phyloP scores from a whole-genome alignment of 768 basidiomycete species.

The Boletus tomentosulus region DNA sequence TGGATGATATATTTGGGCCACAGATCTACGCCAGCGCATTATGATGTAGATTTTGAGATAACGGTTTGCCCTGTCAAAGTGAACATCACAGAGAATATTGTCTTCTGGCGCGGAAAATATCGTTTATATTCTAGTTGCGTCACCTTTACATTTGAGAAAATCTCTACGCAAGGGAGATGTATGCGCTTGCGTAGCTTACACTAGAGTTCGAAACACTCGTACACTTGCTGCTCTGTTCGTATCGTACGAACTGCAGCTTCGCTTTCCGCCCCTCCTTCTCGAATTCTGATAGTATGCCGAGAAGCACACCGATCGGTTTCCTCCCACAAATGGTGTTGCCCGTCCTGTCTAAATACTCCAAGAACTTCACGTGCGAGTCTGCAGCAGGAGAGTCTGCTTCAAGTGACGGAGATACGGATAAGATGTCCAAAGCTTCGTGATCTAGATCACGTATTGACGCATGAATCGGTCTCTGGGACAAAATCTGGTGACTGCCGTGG shows the following conservation, averaged over 20 bases:
- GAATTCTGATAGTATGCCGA: constrained; percentile 67
- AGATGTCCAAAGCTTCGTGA: constrained; percentile 76
- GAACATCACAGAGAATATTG: no score
- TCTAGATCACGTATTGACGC: constrained; percentile 81
- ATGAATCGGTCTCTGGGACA: constrained; percentile 63
- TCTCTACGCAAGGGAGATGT: constrained; percentile 49
- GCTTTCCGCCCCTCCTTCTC: constrained; percentile 36
- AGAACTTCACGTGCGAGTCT: constrained; percentile 58
- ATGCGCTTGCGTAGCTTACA: constrained; percentile 96
- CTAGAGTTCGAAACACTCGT: constrained; percentile 70
- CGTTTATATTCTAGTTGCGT: neutral
- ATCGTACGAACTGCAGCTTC: constrained; percentile 78
- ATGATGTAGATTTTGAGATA: neutral
- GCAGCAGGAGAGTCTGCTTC: constrained; percentile 40
- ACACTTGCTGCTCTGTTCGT: constrained; percentile 89
- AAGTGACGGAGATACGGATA: constrained; percentile 52
- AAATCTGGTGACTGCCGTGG: constrained; percentile 34
- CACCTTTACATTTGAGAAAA: neutral
- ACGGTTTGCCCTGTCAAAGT: neutral
- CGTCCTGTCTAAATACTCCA: constrained; percentile 63
- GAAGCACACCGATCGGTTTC: constrained; percentile 90
- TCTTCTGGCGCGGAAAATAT: neutral
- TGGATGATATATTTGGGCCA: no score
- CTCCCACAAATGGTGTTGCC: constrained; percentile 97
- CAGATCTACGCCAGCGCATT: constrained; percentile 34